Evolutionary conservation across 148 eudicot genomes (phyloP).

Genomic region (Talinum fruticosum): DNA sequence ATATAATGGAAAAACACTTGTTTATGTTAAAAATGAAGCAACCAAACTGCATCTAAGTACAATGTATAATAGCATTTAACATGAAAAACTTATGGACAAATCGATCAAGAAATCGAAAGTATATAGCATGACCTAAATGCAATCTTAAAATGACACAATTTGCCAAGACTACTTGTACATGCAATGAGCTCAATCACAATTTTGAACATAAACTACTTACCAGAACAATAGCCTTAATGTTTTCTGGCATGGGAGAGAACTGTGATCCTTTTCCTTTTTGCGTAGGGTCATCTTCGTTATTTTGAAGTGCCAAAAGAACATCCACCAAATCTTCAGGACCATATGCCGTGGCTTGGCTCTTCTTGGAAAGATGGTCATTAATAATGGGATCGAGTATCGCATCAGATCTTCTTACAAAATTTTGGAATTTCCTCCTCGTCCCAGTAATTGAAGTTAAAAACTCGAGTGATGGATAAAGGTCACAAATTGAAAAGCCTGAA

Average conservation of each 20-base stretch:
- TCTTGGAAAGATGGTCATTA: conserved; percentile 16
- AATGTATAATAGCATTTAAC: too few relatives aligned
- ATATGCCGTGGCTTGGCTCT: background rate
- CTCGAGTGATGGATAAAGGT: conserved; percentile 31
- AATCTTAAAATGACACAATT: conserved; percentile 32
- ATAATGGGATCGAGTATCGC: conserved; percentile 28
- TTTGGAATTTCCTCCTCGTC: background rate
- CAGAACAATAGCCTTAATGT: conserved; percentile 27
- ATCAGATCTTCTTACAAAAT: conserved; percentile 20
- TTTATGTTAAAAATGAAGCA: too few relatives aligned
- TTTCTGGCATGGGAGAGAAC: conserved; percentile 16
- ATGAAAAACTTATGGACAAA: too few relatives aligned
- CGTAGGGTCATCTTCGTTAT: background rate
- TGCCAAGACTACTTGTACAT: conserved; percentile 19
- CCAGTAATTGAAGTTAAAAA: conserved; percentile 26
- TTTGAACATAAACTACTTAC: background rate
- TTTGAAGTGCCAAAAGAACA: conserved; percentile 22
- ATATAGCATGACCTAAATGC: too few relatives aligned
- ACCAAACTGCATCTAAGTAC: too few relatives aligned
- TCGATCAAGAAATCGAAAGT: too few relatives aligned
- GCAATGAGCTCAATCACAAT: background rate
- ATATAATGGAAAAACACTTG: too few relatives aligned
- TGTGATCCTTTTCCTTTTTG: background rate
- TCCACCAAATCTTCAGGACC: conserved; percentile 22
- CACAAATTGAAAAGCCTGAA: conserved; percentile 27